These are phyloP conservation scores for Oxyria digyna DNA, from an alignment of 148 eudicot genomes.

Conservation along the genomic window DNA sequence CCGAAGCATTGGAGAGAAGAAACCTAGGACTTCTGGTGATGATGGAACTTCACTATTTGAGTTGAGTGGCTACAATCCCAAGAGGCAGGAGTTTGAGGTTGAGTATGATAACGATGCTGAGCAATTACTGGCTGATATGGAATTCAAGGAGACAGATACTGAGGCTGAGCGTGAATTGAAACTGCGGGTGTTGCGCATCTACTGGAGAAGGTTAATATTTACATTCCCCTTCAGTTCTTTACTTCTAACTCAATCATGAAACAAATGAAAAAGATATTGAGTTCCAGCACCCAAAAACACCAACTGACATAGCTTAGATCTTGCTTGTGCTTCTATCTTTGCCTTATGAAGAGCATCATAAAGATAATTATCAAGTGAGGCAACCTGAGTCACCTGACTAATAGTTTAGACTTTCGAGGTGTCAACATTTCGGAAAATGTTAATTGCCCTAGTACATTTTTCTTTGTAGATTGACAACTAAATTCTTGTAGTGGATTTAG, in stretches of 20 bases:
- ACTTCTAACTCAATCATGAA: not conserved
- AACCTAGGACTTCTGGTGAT: slow-evolving; percentile 51
- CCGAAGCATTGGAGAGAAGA: slow-evolving; percentile 87
- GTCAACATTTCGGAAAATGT: not conserved
- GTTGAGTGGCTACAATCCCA: slow-evolving; percentile 65
- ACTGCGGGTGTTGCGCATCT: slow-evolving; percentile 54
- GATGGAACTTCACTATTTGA: slow-evolving; percentile 54
- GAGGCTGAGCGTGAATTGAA: slow-evolving; percentile 72
- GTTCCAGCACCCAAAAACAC: too few species aligned
- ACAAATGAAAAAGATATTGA: too few species aligned
- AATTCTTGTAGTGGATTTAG: not conserved
- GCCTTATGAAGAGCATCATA: not conserved
- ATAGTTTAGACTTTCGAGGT: too few species aligned
- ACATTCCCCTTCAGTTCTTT: not conserved
- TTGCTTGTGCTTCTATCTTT: not conserved
- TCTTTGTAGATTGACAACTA: not conserved
- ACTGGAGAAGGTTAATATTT: slow-evolving; percentile 41
- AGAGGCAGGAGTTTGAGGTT: slow-evolving; percentile 83
- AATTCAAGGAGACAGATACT: slow-evolving; percentile 77
- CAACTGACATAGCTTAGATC: too few species aligned
- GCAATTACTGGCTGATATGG: slow-evolving; percentile 86
- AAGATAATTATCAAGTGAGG: not conserved
- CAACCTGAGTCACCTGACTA: too few species aligned
- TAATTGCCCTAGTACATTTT: not conserved
- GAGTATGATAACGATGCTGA: slow-evolving; percentile 98